Conservation (phyloP, 352 stramenopile species). For the Phytophthora citrophthora region DNA sequence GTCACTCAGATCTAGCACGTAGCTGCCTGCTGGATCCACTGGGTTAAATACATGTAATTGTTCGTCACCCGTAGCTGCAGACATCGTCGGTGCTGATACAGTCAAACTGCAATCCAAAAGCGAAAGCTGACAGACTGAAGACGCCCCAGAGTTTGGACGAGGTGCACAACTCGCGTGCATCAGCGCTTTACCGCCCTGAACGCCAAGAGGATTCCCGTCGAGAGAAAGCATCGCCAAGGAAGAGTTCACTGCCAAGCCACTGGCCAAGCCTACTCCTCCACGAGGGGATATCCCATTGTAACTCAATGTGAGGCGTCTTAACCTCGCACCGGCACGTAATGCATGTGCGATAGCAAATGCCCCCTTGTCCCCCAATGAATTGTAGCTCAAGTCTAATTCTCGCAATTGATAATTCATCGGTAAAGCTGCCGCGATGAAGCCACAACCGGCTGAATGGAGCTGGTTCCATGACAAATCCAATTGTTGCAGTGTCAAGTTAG, state of each 20-base stretch:
- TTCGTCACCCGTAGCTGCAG: constrained; percentile 21
- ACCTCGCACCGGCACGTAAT: constrained; percentile 52
- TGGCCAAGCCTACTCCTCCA: constrained; percentile 61
- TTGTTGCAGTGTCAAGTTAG: constrained; percentile 71
- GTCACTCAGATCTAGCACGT: constrained; percentile 65
- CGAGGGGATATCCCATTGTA: constrained; percentile 74
- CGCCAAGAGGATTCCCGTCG: constrained; percentile 65
- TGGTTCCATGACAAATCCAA: constrained; percentile 91
- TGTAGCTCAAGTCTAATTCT: constrained; percentile 73
- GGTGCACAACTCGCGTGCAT: constrained; percentile 62
- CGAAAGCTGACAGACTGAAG: constrained; percentile 48
- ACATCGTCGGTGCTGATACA: constrained; percentile 17
- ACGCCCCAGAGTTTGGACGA: constrained; percentile 2
- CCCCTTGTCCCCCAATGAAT: constrained; percentile 60
- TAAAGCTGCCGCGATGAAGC: constrained; percentile 57
- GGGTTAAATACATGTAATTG: constrained; percentile 67
- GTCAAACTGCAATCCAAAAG: constrained; percentile 64
- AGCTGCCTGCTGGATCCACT: constrained; percentile 56
- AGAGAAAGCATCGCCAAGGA: constrained; percentile 54
- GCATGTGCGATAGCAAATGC: constrained; percentile 64
- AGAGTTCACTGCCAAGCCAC: constrained; percentile 56
- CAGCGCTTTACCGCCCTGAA: constrained; percentile 59
- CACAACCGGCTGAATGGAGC: constrained; percentile 46
- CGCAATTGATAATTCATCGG: constrained; percentile 70
- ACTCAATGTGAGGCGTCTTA: constrained; percentile 53